These are phyloP conservation scores for Aschersonia sp. DNA, from an alignment of 2,329 filamentous ascomycete species.

Conservation along the genomic window DNA sequence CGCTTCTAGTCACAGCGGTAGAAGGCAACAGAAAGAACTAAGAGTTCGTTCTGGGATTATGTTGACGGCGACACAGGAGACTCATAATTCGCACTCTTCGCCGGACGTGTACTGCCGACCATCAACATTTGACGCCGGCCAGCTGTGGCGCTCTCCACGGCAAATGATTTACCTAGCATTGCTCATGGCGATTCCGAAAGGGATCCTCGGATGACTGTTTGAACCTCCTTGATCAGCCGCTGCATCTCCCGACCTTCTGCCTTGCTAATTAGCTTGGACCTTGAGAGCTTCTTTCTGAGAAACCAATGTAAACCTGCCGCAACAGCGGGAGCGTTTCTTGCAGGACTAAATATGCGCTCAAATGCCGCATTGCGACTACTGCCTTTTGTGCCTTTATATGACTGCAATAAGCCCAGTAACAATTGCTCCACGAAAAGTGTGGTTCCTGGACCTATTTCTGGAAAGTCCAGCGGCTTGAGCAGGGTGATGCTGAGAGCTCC, in stretches of 20 bases:
- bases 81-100: no score
- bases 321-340: constrained; percentile 51
- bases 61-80: no score
- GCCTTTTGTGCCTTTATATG: constrained; percentile 31
- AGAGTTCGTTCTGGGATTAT: no score
- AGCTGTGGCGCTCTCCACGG: no score
- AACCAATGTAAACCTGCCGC: constrained; percentile 68
- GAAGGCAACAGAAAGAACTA: no score
- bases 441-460: constrained; percentile 62
- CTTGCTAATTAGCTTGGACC: constrained; percentile 39
- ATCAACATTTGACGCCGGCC: no score
- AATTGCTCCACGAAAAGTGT: constrained; percentile 68
- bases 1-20: no score
- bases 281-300: constrained; percentile 58
- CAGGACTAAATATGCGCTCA: constrained; percentile 50
- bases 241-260: constrained; percentile 32
- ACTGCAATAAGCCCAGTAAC: constrained; percentile 60
- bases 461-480: constrained; percentile 62
- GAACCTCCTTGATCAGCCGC: constrained; percentile 17
- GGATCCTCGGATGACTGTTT: constrained; percentile 12
- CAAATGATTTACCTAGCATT: neutral
- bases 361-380: constrained; percentile 42
- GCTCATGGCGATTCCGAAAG: neutral
- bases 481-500: constrained; percentile 31
- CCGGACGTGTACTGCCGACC: no score